These are phyloP conservation scores for Cryptococcus sp. DNA, from an alignment of 1,284 basidiomycete genomes.

Conservation along the genomic window DNA sequence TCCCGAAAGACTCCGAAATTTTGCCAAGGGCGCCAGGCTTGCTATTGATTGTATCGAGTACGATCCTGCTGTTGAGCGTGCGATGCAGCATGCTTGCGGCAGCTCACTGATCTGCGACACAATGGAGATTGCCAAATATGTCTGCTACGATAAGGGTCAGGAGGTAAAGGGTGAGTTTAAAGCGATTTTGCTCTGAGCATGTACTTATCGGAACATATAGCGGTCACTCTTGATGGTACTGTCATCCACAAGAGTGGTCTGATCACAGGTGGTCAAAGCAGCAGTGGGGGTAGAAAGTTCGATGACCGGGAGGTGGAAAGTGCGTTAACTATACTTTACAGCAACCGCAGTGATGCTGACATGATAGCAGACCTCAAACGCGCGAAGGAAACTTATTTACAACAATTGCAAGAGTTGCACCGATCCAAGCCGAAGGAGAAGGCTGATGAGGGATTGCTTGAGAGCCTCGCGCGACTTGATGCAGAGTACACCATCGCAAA, in stretches of 20 bases:
- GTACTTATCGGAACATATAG: slow-evolving; percentile 53
- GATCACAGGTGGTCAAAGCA: slow-evolving; percentile 91
- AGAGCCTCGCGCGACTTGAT: slow-evolving; percentile 77
- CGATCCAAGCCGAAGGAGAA: slow-evolving; percentile 78
- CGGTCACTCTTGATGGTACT: slow-evolving; percentile 94
- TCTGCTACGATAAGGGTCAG: slow-evolving; percentile 90
- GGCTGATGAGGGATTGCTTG: slow-evolving; percentile 75
- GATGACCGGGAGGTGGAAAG: slow-evolving; percentile 91
- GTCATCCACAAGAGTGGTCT: slow-evolving; percentile 96
- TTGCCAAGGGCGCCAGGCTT: slow-evolving; percentile 85
- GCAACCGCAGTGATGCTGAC: slow-evolving; percentile 1
- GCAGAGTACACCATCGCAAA: slow-evolving; percentile 68
- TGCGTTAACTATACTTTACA: slow-evolving; percentile 39
- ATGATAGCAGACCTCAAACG: slow-evolving; percentile 64
- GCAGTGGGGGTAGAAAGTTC: slow-evolving; percentile 75
- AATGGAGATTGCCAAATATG: slow-evolving; percentile 84
- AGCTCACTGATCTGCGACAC: slow-evolving; percentile 93
- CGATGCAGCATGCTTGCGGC: slow-evolving; percentile 95
- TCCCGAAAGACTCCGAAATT: slow-evolving; percentile 91
- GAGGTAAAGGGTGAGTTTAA: slow-evolving; percentile 82
- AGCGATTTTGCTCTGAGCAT: not conserved
- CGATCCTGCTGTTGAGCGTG: slow-evolving; percentile 81
- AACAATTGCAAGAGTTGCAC: slow-evolving; percentile 77
- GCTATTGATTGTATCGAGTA: slow-evolving; percentile 94
- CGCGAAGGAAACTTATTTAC: slow-evolving; percentile 70